A percentile compares a stretch with the other conserved stretches of the same genome.
phyloP scores from a whole-genome alignment of 2,329 filamentous ascomycete species.

The Thielaviopsis musarum region DNA sequence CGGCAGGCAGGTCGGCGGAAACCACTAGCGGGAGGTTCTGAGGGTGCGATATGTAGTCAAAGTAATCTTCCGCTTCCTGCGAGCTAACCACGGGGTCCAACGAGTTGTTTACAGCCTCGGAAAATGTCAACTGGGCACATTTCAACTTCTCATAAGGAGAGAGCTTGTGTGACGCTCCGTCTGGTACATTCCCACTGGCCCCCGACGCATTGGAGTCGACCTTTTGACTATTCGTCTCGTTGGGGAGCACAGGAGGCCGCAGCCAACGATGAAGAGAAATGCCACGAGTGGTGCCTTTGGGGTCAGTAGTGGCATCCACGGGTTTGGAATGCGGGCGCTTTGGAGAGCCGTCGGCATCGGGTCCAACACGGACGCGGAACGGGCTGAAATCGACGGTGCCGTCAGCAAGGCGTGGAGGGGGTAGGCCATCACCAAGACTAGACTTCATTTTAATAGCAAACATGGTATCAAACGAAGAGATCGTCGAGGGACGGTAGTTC shows the following conservation, averaged over 20 bases:
- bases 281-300: conserved; percentile 23
- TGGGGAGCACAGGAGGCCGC: not conserved
- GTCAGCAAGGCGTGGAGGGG: conserved; percentile 37
- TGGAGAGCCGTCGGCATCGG: conserved; percentile 23
- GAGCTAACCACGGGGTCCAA: conserved; percentile 67
- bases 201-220: too few relatives aligned
- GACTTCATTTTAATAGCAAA: conserved; percentile 88
- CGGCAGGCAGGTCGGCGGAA: conserved; percentile 45
- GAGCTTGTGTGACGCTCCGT: not conserved
- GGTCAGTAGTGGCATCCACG: conserved; percentile 24
- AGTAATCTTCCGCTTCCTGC: conserved; percentile 71
- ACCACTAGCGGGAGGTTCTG: conserved; percentile 74
- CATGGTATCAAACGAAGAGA: conserved; percentile 83
- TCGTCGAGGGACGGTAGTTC: conserved; percentile 75
- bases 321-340: conserved; percentile 25
- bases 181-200: not conserved
- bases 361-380: conserved; percentile 59
- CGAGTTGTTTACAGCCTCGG: conserved; percentile 69
- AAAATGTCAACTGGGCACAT: conserved; percentile 75
- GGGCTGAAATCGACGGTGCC: conserved; percentile 73
- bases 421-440: conserved; percentile 51
- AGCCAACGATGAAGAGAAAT: conserved; percentile 47
- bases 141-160: conserved; percentile 48
- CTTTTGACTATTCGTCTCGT: too few relatives aligned
- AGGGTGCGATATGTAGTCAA: conserved; percentile 75